A percentile compares a stretch with the other conserved stretches of the same genome.
phyloP scores from a whole-genome alignment of 2,329 filamentous ascomycete genomes.

The Fusarium brevicatenulatum region DNA sequence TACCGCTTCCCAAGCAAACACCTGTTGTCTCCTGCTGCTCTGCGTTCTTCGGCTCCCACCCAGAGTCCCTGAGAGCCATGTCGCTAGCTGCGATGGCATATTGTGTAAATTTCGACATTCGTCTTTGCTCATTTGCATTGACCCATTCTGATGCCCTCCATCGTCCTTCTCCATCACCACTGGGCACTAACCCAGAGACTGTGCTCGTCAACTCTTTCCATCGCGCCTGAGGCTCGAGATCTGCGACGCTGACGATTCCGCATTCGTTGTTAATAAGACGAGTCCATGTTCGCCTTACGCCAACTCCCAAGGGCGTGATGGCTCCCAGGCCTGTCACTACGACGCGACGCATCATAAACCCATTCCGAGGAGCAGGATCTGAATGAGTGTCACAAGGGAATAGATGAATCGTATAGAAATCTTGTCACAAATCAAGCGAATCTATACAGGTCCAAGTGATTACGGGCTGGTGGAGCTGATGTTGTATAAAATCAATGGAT shows the following conservation, averaged over 20 bases:
- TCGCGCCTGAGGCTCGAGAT: slow-evolving; percentile 62
- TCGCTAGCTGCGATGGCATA: slow-evolving; percentile 88
- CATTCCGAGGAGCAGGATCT: slow-evolving; percentile 47
- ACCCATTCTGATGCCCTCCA: slow-evolving; percentile 68
- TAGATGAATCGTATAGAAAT: not conserved
- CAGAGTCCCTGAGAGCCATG: slow-evolving; percentile 86
- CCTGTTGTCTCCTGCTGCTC: slow-evolving; percentile 81
- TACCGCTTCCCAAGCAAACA: slow-evolving; percentile 93
- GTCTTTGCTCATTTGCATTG: slow-evolving; percentile 66
- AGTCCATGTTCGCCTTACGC: slow-evolving; percentile 80
- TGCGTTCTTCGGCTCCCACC: slow-evolving; percentile 71
- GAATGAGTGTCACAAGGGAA: not conserved
- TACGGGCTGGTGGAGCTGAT: not conserved
- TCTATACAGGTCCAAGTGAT: not conserved
- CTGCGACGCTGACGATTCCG: slow-evolving; percentile 79
- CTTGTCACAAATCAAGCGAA: not conserved
- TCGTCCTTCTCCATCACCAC: slow-evolving; percentile 51
- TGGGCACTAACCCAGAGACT: slow-evolving; percentile 84
- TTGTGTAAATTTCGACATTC: slow-evolving; percentile 92
- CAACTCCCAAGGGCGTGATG: slow-evolving; percentile 85
- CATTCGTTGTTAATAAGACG: slow-evolving; percentile 82
- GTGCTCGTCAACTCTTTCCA: slow-evolving; percentile 84
- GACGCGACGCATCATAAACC: slow-evolving; percentile 72
- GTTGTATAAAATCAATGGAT: slow-evolving; percentile 7
- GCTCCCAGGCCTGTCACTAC: slow-evolving; percentile 87